These are phyloP conservation scores for Moringa oleifera DNA, from an alignment of 345 rosid genomes.

Conservation along the genomic window DNA sequence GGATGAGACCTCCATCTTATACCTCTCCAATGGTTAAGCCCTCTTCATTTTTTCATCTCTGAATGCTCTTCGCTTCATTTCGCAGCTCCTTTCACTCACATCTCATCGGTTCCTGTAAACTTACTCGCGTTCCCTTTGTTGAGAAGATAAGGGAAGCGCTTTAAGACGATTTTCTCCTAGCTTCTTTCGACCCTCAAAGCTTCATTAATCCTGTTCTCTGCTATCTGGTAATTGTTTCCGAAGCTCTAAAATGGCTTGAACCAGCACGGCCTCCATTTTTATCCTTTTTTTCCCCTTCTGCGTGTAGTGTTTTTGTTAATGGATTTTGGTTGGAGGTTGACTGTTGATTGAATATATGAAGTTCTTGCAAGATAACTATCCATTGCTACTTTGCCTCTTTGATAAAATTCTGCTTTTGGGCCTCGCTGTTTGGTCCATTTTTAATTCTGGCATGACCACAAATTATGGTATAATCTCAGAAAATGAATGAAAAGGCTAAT, in stretches of 20 bases:
- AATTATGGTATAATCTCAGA: conserved; percentile 8
- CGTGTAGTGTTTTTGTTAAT: not conserved
- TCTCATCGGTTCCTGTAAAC: too few species aligned
- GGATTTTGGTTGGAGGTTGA: not conserved
- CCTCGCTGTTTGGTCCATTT: not conserved
- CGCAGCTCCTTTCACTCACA: not conserved
- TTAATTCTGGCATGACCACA: not conserved
- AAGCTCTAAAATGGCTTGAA: too few species aligned
- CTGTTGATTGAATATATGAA: not conserved
- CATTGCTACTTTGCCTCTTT: not conserved
- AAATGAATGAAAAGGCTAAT: not conserved
- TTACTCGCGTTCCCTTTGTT: too few species aligned
- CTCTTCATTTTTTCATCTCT: conserved; percentile 20
- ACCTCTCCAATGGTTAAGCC: conserved; percentile 3
- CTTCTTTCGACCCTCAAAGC: conserved; percentile 12
- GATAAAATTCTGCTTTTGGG: too few species aligned
- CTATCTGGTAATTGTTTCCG: conserved; percentile 20
- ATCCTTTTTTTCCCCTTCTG: not conserved
- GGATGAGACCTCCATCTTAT: conserved; percentile 11
- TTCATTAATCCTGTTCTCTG: conserved; percentile 4
- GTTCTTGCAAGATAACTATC: conserved; percentile 1
- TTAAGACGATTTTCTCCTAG: too few species aligned
- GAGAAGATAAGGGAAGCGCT: too few species aligned
- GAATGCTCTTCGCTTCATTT: not conserved
- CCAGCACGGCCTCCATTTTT: not conserved